phyloP scores from a whole-genome alignment of 2,329 filamentous ascomycete genomes.

The Eutypa lata region DNA sequence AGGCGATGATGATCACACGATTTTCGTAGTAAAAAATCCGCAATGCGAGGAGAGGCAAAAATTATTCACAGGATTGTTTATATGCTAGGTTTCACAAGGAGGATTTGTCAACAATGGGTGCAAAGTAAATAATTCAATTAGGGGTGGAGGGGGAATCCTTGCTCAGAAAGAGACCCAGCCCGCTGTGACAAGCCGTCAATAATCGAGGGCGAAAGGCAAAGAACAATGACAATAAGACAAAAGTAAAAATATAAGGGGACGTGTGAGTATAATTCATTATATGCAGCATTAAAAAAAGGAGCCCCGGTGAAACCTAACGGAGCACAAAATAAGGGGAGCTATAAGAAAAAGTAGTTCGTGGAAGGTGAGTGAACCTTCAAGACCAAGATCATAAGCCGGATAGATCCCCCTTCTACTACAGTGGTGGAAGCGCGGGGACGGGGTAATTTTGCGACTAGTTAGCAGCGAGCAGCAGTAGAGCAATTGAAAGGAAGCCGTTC shows the following conservation, averaged over 20 bases:
- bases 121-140: too few species aligned
- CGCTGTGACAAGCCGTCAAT: too few species aligned
- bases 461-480: too few species aligned
- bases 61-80: too few species aligned
- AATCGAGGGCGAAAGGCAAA: neutral
- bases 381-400: neutral
- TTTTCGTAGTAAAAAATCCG: neutral
- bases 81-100: too few species aligned
- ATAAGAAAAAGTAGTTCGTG: neutral
- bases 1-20: neutral
- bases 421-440: neutral
- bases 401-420: neutral
- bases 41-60: neutral
- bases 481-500: slow-evolving; percentile 14
- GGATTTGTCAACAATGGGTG: too few species aligned
- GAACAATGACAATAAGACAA: neutral
- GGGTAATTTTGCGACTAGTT: neutral
- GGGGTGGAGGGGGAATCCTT: too few species aligned
- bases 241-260: too few species aligned
- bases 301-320: neutral
- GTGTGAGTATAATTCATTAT: neutral
- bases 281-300: neutral
- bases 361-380: neutral
- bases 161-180: too few species aligned
- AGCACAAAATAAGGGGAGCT: neutral